A percentile compares a stretch with the other conserved stretches of the same genome.
phyloP scores from a whole-genome alignment of 75 land plant genomes.

The Picea glauca region DNA sequence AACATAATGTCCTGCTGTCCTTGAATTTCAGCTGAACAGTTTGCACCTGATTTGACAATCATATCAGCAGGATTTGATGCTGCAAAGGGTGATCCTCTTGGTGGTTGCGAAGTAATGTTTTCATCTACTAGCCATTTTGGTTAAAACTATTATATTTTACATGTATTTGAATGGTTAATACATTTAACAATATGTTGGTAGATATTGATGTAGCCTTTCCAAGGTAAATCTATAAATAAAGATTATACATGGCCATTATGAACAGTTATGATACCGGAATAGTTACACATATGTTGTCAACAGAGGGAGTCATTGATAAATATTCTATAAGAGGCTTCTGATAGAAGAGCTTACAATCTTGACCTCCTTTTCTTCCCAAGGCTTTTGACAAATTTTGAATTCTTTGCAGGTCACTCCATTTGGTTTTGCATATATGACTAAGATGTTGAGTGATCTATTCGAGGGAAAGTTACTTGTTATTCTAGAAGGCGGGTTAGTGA shows the following conservation, averaged over 20 bases:
- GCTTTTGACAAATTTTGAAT: not conserved
- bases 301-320: not conserved
- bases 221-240: not conserved
- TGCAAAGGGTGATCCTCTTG: slow-evolving; percentile 94
- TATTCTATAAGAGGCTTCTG: no score
- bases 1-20: not conserved
- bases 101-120: slow-evolving; percentile 82
- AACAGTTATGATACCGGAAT: not conserved
- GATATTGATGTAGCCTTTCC: not conserved
- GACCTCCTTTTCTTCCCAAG: not conserved
- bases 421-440: slow-evolving; percentile 91
- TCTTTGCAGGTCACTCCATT: slow-evolving; percentile 73
- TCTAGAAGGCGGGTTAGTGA: slow-evolving; percentile 91
- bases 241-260: not conserved
- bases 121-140: not conserved
- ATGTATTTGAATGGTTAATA: not conserved
- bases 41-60: slow-evolving; percentile 83
- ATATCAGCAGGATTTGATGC: slow-evolving; percentile 99
- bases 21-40: slow-evolving; percentile 55
- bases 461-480: slow-evolving; percentile 81
- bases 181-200: not conserved
- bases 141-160: not conserved
- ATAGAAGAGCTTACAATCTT: no score
- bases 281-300: not conserved
- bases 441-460: slow-evolving; percentile 57